phyloP scores from a whole-genome alignment of 345 rosid genomes.

The Dimocarpus longan region DNA sequence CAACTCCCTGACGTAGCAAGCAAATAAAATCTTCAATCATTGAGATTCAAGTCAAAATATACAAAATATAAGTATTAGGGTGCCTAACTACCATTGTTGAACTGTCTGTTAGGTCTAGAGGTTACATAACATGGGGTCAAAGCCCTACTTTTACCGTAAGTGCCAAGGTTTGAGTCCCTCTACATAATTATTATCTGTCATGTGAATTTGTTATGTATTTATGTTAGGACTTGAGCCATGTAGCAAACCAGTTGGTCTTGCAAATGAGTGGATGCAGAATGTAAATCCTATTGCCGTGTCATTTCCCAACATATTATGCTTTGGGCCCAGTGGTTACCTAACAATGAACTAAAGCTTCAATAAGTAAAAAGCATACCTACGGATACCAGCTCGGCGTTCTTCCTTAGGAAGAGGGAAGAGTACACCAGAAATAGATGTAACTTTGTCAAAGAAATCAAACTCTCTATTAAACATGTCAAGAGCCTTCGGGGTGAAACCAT shows the following conservation, averaged over 20 bases:
- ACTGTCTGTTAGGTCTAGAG: neutral
- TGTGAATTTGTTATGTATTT: neutral
- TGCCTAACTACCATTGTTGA: neutral
- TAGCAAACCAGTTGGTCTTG: neutral
- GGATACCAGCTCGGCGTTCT: slow-evolving; percentile 95
- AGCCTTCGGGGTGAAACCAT: slow-evolving; percentile 80
- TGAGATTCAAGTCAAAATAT: neutral
- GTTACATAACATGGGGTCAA: neutral
- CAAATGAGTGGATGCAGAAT: neutral
- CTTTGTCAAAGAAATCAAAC: slow-evolving; percentile 92
- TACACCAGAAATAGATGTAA: slow-evolving; percentile 89
- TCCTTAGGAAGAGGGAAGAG: slow-evolving; percentile 84
- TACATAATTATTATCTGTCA: neutral
- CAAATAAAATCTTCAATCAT: slow-evolving; percentile 16
- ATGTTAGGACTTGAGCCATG: neutral
- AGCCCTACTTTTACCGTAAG: neutral
- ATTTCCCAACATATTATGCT: neutral
- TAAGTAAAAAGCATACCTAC: slow-evolving; percentile 51
- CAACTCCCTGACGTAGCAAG: slow-evolving; percentile 62
- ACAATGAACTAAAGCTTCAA: slow-evolving; percentile 4
- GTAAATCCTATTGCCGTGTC: neutral
- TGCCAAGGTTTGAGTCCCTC: neutral
- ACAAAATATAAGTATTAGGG: neutral
- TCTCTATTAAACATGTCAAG: slow-evolving; percentile 80
- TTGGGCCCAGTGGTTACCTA: neutral